phyloP scores from a whole-genome alignment of 179 eudicot genomes.

The Beta macrorhiza region DNA sequence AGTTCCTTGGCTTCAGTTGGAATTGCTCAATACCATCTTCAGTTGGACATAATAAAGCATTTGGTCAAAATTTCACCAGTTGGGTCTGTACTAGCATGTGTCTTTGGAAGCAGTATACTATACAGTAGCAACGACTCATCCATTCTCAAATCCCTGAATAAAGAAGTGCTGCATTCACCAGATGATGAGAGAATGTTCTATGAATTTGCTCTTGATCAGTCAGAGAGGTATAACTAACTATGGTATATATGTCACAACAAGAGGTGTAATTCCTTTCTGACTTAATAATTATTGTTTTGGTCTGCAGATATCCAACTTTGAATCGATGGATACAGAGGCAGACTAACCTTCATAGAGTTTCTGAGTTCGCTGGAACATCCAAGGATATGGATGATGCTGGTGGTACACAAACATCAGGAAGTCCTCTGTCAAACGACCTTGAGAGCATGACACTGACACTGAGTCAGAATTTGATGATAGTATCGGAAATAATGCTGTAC shows the following conservation, averaged over 20 bases:
- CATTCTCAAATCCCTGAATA: slow-evolving; percentile 56
- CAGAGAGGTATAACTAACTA: slow-evolving; percentile 63
- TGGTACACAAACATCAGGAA: slow-evolving; percentile 40
- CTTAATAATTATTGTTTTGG: slow-evolving; percentile 13
- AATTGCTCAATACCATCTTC: slow-evolving; percentile 79
- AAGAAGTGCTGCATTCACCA: slow-evolving; percentile 57
- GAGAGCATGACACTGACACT: slow-evolving; percentile 71
- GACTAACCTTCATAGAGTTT: slow-evolving; percentile 90
- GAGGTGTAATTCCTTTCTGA: not conserved
- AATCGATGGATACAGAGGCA: slow-evolving; percentile 99
- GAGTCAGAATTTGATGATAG: slow-evolving; percentile 79
- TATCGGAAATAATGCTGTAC: slow-evolving; percentile 36
- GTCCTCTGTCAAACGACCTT: slow-evolving; percentile 62
- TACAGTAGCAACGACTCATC: slow-evolving; percentile 67
- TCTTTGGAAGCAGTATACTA: slow-evolving; percentile 89
- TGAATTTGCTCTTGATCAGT: slow-evolving; percentile 98
- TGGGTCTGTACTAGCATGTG: slow-evolving; percentile 91
- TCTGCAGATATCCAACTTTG: slow-evolving; percentile 91
- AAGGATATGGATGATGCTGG: slow-evolving; percentile 47
- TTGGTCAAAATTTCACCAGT: slow-evolving; percentile 91
- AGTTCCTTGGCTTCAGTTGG: slow-evolving; percentile 61
- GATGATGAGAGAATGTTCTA: slow-evolving; percentile 85
- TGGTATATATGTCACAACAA: not conserved
- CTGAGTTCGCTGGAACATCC: slow-evolving; percentile 67
- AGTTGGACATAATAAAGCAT: slow-evolving; percentile 88